Evolutionary conservation across 1,284 basidiomycete species (phyloP).

Genomic region (Cystobasidium slooffiae): DNA sequence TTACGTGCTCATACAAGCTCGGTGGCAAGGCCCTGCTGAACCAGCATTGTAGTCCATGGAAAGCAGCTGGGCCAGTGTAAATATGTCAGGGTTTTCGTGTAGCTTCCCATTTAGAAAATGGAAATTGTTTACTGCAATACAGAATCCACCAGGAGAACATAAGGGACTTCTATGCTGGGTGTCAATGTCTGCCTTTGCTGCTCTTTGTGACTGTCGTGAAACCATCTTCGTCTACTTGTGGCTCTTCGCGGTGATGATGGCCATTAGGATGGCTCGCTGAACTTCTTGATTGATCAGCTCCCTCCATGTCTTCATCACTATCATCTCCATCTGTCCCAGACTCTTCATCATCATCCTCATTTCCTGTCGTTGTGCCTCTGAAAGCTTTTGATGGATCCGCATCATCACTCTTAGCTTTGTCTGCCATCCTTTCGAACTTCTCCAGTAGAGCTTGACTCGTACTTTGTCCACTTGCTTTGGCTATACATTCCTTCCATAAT

Average conservation of each 20-base stretch:
- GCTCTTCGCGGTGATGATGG: slow-evolving; percentile 61
- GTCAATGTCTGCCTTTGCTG: slow-evolving; percentile 55
- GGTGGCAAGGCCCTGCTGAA: too few relatives aligned
- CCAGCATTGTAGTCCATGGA: too few relatives aligned
- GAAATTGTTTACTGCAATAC: too few relatives aligned
- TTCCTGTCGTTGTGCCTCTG: slow-evolving; percentile 58
- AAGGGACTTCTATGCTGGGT: not conserved
- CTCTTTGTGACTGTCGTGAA: slow-evolving; percentile 77
- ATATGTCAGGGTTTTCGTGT: too few relatives aligned
- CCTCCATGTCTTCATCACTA: slow-evolving; percentile 62
- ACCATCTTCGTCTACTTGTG: slow-evolving; percentile 80
- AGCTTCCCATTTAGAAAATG: too few relatives aligned
- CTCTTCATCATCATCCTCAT: slow-evolving; percentile 59
- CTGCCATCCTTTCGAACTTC: slow-evolving; percentile 67
- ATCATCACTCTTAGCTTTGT: slow-evolving; percentile 65
- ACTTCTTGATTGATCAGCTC: slow-evolving; percentile 56
- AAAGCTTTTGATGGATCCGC: slow-evolving; percentile 60
- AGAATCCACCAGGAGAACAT: not conserved
- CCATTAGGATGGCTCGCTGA: slow-evolving; percentile 45
- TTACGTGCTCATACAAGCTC: too few relatives aligned
- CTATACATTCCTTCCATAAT: slow-evolving; percentile 43
- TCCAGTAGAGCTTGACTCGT: slow-evolving; percentile 58
- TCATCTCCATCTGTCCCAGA: slow-evolving; percentile 59
- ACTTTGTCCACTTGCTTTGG: slow-evolving; percentile 62
- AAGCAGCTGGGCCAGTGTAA: too few relatives aligned